Conservation (phyloP, 192 early-diverging fungal genomes). For the Umbelopsis isabellina region DNA sequence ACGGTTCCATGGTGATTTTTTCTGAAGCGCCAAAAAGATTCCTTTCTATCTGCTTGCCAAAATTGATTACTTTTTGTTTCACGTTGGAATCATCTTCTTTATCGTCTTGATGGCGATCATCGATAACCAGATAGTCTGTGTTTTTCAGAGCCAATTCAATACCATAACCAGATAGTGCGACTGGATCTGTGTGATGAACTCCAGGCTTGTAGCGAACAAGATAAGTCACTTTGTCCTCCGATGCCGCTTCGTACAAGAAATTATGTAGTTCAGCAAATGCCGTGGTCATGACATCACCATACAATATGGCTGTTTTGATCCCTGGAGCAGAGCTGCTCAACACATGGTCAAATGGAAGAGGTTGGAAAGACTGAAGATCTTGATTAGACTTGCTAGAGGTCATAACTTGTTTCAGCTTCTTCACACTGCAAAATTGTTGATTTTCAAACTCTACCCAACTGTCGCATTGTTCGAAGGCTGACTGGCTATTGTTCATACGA, state of each 20-base stretch:
- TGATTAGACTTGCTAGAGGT: constrained; percentile 10
- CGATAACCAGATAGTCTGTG: constrained; percentile 95
- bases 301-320: constrained; percentile 62
- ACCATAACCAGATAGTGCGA: constrained; percentile 86
- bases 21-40: constrained; percentile 48
- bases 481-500: constrained; percentile 37
- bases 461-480: constrained; percentile 54
- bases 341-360: constrained; percentile 68
- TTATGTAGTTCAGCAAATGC: constrained; percentile 64
- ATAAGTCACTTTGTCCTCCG: constrained; percentile 56
- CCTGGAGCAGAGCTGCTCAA: constrained; percentile 25
- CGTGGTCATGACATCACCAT: constrained; percentile 69
- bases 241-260: constrained; percentile 52
- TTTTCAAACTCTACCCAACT: constrained; percentile 75
- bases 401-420: constrained; percentile 44
- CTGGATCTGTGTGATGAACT: constrained; percentile 5
- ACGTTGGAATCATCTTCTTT: constrained; percentile 21
- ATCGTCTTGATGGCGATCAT: constrained; percentile 77
- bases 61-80: constrained; percentile 18
- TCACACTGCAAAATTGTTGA: constrained; percentile 64
- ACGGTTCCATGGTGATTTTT: constrained; percentile 50
- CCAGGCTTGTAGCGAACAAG: constrained; percentile 77
- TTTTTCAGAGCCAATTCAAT: constrained; percentile 94
- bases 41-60: constrained; percentile 33
- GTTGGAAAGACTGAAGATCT: constrained; percentile 20